Evolutionary conservation across 1,284 basidiomycete genomes (phyloP), one percentile per base, ranked within the genome.

Genomic region (Cryptococcus amylolentus): DNA sequence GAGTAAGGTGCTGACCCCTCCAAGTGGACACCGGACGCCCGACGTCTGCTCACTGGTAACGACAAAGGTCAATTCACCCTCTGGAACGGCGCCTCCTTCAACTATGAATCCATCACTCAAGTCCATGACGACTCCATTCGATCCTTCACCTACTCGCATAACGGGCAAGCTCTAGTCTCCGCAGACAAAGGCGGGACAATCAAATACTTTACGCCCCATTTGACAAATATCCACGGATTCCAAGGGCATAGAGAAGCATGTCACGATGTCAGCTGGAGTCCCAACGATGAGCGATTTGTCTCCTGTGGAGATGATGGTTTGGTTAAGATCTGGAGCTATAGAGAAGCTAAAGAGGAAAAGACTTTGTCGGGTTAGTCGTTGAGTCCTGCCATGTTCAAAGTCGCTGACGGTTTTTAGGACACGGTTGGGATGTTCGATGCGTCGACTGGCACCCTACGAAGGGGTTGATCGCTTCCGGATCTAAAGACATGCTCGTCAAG

Each of bases 71-170:
- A 98, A 77, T 98, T 98, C 77, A 98, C 95, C 0, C 84, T 98
- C 5, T 98, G 96, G 95, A 98, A 98, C 70, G 95, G 94, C 18
- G 82, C 96, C 35, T 98, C 95, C 0, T 98, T 98, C 85, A 98
- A 98, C 80, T 98, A 98, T 75, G 95, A 98, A 77, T 97, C 95
- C 0, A 98, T 98, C 68, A 84, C 98, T 43, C 94, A 97, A 78
- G 76, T 73, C 4, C 96, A 98, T 78, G 95, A 98, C 73, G 87
- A 88, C 9, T 89, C 92, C 20, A 91, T 98, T 57, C 89, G 94
- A 39, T 84, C 91, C 0, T 85, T 98, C 72, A 81, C 85, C 9
- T 98, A 95, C 80, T 89, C 89, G 2, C 89, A 95, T 66, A 90
- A 91, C 0, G 95, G 95, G 10, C 82, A 86, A 18, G 96, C 90